A percentile compares a stretch with the other conserved stretches of the same genome.
Evolutionary conservation across 768 basidiomycete species (phyloP).

Genomic region (Phallus indusiatus): DNA sequence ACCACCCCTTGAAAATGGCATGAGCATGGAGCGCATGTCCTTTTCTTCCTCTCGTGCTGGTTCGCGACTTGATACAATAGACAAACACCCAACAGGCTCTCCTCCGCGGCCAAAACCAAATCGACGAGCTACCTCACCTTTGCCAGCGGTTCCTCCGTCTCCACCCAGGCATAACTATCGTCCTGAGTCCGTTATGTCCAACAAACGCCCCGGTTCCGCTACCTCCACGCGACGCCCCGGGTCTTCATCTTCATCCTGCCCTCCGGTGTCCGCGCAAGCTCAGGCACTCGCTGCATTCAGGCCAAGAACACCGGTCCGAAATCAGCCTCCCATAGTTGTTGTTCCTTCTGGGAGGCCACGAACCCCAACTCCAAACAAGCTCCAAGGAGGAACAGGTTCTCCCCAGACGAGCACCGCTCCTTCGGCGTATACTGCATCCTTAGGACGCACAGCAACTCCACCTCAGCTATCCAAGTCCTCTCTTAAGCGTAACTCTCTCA

Average conservation of each 20-base stretch:
- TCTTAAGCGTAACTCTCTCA: constrained; percentile 36
- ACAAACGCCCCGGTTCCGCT: background rate
- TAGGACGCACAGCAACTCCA: constrained; percentile 34
- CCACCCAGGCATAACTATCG: background rate
- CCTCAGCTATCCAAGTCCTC: constrained; percentile 4
- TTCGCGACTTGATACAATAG: constrained; percentile 15
- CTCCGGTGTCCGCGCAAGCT: background rate
- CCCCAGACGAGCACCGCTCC: constrained; percentile 13
- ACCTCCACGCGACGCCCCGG: background rate
- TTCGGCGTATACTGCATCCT: constrained; percentile 36
- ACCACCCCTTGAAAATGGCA: constrained; percentile 22
- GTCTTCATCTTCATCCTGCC: background rate
- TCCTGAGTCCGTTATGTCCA: background rate
- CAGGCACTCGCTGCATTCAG: background rate
- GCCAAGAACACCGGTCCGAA: background rate
- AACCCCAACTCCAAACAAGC: background rate
- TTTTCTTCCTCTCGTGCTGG: constrained; percentile 10
- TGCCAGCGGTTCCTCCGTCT: background rate
- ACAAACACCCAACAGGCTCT: constrained; percentile 8
- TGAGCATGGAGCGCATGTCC: constrained; percentile 12
- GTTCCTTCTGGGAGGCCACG: background rate
- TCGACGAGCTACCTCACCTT: background rate
- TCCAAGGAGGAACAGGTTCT: background rate
- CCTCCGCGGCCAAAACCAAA: constrained; percentile 8
- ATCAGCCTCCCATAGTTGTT: background rate